Evolutionary conservation across 805 yeast genomes (phyloP).

Genomic region (Yarrowia alimentaria): DNA sequence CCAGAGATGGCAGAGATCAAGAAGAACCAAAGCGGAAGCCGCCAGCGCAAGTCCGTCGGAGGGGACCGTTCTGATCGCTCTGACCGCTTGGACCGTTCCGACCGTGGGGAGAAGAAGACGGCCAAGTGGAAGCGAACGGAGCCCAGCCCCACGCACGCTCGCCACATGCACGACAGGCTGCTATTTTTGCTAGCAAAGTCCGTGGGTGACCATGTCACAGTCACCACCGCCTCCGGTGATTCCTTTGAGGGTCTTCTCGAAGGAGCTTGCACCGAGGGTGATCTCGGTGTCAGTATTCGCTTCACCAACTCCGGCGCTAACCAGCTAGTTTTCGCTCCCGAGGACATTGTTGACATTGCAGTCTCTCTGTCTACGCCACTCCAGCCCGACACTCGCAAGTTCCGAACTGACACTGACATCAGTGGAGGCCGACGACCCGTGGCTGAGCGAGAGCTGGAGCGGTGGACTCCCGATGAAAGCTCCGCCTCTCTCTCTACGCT

Average conservation of each 20-base stretch:
- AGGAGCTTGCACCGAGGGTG: slow-evolving; percentile 46
- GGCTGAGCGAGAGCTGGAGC: slow-evolving; percentile 71
- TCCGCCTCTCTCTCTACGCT: slow-evolving; percentile 36
- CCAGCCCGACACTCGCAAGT: slow-evolving; percentile 36
- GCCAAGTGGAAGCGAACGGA: slow-evolving; percentile 24
- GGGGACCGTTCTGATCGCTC: slow-evolving; percentile 28
- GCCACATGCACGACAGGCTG: slow-evolving; percentile 54
- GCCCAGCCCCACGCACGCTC: slow-evolving; percentile 31
- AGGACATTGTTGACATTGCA: slow-evolving; percentile 38
- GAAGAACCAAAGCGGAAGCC: slow-evolving; percentile 28
- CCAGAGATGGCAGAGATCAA: slow-evolving; percentile 27
- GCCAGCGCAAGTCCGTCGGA: slow-evolving; percentile 28
- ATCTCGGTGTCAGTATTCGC: slow-evolving; percentile 56
- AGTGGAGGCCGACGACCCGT: slow-evolving; percentile 47
- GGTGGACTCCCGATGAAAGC: slow-evolving; percentile 78
- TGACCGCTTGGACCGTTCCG: slow-evolving; percentile 23
- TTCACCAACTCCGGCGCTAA: slow-evolving; percentile 50
- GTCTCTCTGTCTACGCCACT: slow-evolving; percentile 15
- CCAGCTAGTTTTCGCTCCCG: slow-evolving; percentile 46
- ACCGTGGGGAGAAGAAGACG: slow-evolving; percentile 26
- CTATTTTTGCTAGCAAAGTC: slow-evolving; percentile 55
- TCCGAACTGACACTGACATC: slow-evolving; percentile 86
- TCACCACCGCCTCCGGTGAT: slow-evolving; percentile 62
- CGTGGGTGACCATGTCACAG: slow-evolving; percentile 56
- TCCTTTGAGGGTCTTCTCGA: slow-evolving; percentile 58